These are phyloP conservation scores for Euphorbia pulcherrima DNA, from an alignment of 345 rosid genomes.

Conservation along the genomic window DNA sequence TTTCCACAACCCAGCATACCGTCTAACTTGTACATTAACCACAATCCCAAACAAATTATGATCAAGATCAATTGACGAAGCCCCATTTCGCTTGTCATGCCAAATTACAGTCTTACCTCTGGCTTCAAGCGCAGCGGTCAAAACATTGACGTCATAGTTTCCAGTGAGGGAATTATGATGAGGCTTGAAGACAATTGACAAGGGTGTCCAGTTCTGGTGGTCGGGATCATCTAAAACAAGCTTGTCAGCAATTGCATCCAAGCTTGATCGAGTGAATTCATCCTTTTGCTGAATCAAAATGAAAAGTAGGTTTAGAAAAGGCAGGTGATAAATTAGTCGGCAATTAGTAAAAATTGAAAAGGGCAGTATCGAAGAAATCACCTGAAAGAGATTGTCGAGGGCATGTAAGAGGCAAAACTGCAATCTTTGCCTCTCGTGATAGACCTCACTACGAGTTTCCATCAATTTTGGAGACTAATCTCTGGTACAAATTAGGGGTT, in stretches of 20 bases:
- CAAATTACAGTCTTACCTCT: conserved; percentile 62
- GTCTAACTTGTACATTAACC: conserved; percentile 61
- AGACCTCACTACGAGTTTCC: conserved; percentile 43
- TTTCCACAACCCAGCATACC: conserved; percentile 78
- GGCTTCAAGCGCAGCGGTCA: conserved; percentile 65
- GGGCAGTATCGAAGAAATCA: conserved; percentile 4
- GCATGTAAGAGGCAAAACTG: conserved; percentile 84
- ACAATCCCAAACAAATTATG: conserved; percentile 56
- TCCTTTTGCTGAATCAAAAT: conserved; percentile 47
- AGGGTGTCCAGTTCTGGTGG: conserved; percentile 60
- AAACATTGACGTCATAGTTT: conserved; percentile 79
- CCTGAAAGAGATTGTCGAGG: conserved; percentile 96
- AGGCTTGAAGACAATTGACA: conserved; percentile 67
- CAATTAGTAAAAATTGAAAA: neutral
- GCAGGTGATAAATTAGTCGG: neutral
- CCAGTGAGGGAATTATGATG: conserved; percentile 77
- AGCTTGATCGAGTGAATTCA: conserved; percentile 55
- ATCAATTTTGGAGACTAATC: neutral
- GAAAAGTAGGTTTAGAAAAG: neutral
- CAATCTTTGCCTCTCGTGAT: conserved; percentile 76
- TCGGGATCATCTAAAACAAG: conserved; percentile 57
- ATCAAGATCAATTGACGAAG: conserved; percentile 55
- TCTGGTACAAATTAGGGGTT: neutral
- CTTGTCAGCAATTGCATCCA: conserved; percentile 58
- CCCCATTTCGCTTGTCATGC: conserved; percentile 70